Evolutionary conservation across 164 flowering plant species (phyloP), one percentile per base, ranked within the genome.

Genomic region (Amborella trichopoda): DNA sequence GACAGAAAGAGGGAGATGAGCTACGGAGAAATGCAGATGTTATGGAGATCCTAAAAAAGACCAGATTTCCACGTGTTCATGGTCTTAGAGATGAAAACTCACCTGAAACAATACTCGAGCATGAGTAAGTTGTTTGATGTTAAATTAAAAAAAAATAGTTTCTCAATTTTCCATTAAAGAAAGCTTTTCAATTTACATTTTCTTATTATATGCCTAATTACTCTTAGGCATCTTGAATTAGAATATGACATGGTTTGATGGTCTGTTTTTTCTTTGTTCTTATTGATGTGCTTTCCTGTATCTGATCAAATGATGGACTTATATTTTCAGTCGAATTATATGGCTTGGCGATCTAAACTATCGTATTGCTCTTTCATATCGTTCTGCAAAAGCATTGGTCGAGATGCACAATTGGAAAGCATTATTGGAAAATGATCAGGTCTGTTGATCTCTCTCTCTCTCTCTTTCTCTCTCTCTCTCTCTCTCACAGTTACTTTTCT

Each of bases 341-440:
- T 91, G 98, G 98, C 93, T 91, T 27, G 98, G 98, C 30, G 99
- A 91, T 58, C 71, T 91, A 64, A 91, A 88, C 59, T 91, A 91
- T 44, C 77, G 96, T 26, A 82, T 91, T 40, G 84, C 96, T 3
- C 77, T 88, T 14, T 82, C 96, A 13, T 88, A 91, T 68, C 88
- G 86, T 6, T 63, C 71, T 59, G 94, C 91, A 19, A 91, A 91
- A 67, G 89, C 96, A 44, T 91, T 88, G 40, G 96, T 91, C 18
- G 96, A 91, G 67, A 91, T 88, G 99, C 83, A 69, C 36, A 77
- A 88, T 48, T 91, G 96, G 96, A 78, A 70, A 46, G 91, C 84
- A 21, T 60, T 91, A 70, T 62, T 91, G 52, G 82, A 84, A 61
- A 88, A 80, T 60, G 96, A 91, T 48, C 99, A 91, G 94, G 99